Percentiles rank a stretch among this genome's conserved stretches.
Evolutionary conservation across 2,329 filamentous ascomycete genomes (phyloP).

Genomic region (Ampelomyces quisqualis): DNA sequence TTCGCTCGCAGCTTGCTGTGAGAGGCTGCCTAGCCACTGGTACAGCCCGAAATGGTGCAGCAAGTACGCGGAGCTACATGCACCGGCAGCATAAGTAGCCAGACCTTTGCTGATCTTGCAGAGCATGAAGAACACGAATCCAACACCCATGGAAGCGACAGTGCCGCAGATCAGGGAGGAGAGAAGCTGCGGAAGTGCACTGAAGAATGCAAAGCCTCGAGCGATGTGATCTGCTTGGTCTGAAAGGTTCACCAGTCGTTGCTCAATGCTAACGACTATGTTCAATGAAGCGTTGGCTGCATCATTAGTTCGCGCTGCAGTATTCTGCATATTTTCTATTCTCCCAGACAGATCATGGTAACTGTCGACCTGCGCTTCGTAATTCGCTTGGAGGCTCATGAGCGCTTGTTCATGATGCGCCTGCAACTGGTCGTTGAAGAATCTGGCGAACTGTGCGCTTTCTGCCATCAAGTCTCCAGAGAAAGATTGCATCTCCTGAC

Average conservation of each 20-base stretch:
- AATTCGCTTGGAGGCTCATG: constrained; percentile 14
- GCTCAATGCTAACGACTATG: constrained; percentile 19
- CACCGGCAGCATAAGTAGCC: constrained; percentile 17
- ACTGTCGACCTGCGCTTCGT: constrained; percentile 22
- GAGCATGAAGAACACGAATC: constrained; percentile 16
- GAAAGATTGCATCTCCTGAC: constrained; percentile 22
- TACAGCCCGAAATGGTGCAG: constrained; percentile 18
- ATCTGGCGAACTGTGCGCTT: constrained; percentile 16
- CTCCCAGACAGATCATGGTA: constrained; percentile 15
- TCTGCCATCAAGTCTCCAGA: constrained; percentile 21
- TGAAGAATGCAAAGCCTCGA: constrained; percentile 25
- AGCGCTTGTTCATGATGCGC: constrained; percentile 18
- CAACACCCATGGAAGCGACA: constrained; percentile 8
- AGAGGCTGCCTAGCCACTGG: constrained; percentile 10
- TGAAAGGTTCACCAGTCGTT: constrained; percentile 19
- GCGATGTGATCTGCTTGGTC: constrained; percentile 24
- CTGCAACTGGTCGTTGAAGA: constrained; percentile 18
- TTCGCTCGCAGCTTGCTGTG: too few species aligned
- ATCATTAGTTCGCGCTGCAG: constrained; percentile 15
- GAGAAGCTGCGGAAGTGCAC: constrained; percentile 15
- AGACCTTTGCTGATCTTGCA: constrained; percentile 19
- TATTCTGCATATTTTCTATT: constrained; percentile 13
- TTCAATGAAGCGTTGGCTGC: constrained; percentile 14
- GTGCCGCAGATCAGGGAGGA: constrained; percentile 9
- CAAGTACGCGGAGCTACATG: constrained; percentile 19